phyloP scores from a whole-genome alignment of 148 eudicot genomes.

The Silene latifolia region DNA sequence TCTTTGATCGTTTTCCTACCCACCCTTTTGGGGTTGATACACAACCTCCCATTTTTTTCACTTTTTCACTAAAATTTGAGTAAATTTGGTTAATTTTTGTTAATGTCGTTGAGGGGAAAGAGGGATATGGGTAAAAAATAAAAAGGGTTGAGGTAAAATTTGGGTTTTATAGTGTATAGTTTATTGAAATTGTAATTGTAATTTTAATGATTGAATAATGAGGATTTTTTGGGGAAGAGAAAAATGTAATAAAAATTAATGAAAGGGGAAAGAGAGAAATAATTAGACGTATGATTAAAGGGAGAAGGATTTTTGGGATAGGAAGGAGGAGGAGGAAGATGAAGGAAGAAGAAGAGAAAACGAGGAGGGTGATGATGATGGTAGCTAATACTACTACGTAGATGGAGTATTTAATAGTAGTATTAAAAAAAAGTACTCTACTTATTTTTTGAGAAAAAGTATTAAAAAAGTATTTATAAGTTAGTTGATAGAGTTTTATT shows the following conservation, averaged over 20 bases:
- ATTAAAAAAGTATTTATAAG: too few relatives aligned
- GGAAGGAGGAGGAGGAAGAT: background rate
- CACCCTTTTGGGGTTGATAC: slow-evolving; percentile 14
- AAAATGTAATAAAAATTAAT: background rate
- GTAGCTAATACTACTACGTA: too few relatives aligned
- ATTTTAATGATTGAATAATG: background rate
- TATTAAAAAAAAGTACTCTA: too few relatives aligned
- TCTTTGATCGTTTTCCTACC: slow-evolving; percentile 11
- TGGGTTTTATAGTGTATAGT: slow-evolving; percentile 9
- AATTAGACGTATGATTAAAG: too few relatives aligned
- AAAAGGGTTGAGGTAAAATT: slow-evolving; percentile 1
- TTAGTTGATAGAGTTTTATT: too few relatives aligned
- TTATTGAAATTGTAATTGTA: background rate
- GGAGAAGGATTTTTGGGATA: background rate
- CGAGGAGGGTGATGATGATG: too few relatives aligned
- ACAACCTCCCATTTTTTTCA: slow-evolving; percentile 41
- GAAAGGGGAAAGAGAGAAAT: background rate
- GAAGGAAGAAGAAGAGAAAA: background rate
- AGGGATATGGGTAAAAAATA: too few relatives aligned
- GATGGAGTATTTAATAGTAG: too few relatives aligned
- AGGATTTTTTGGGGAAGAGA: background rate
- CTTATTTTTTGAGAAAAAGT: too few relatives aligned
- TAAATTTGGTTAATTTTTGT: background rate
- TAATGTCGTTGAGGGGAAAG: slow-evolving; percentile 4
- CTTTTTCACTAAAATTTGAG: slow-evolving; percentile 13